Percentiles rank a stretch among this genome's conserved stretches.
Evolutionary conservation across 2,329 filamentous ascomycete species (phyloP).

Genomic region (Aspergillus novoparasiticus): DNA sequence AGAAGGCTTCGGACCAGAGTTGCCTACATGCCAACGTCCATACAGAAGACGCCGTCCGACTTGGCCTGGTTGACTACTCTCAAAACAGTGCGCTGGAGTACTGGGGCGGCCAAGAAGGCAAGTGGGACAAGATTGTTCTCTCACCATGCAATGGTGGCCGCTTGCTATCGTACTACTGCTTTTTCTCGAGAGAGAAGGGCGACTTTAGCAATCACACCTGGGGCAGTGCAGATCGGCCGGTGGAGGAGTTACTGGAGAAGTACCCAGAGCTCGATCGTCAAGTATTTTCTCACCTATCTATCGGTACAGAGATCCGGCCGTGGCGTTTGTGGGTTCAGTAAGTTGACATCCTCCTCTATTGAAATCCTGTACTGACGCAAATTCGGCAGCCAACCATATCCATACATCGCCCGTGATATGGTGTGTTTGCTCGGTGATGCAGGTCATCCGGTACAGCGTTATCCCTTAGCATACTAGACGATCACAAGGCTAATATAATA

Average conservation of each 20-base stretch:
- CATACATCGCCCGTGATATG: conserved; percentile 54
- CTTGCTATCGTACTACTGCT: conserved; percentile 70
- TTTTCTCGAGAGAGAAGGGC: conserved; percentile 63
- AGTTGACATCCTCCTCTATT: conserved; percentile 2
- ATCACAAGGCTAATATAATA: background rate
- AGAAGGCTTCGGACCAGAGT: conserved; percentile 60
- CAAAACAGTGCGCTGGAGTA: conserved; percentile 65
- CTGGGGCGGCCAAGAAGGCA: conserved; percentile 65
- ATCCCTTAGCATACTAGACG: background rate
- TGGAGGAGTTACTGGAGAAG: conserved; percentile 62
- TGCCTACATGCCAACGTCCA: conserved; percentile 68
- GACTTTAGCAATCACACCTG: conserved; percentile 65
- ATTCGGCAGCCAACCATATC: conserved; percentile 54
- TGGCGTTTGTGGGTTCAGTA: conserved; percentile 67
- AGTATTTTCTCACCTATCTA: conserved; percentile 59
- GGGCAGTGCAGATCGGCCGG: conserved; percentile 54
- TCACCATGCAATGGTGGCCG: conserved; percentile 69
- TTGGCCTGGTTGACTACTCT: conserved; percentile 66
- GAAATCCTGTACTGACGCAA: background rate
- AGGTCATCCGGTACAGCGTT: conserved; percentile 58
- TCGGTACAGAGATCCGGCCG: conserved; percentile 64
- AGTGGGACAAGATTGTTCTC: conserved; percentile 70
- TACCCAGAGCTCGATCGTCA: conserved; percentile 63
- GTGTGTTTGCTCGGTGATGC: conserved; percentile 67
- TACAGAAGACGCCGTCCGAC: conserved; percentile 61